Percentiles rank a stretch among this genome's conserved stretches.
Conservation (phyloP, 495 filamentous ascomycete genomes). For the Penicillium daleae region DNA sequence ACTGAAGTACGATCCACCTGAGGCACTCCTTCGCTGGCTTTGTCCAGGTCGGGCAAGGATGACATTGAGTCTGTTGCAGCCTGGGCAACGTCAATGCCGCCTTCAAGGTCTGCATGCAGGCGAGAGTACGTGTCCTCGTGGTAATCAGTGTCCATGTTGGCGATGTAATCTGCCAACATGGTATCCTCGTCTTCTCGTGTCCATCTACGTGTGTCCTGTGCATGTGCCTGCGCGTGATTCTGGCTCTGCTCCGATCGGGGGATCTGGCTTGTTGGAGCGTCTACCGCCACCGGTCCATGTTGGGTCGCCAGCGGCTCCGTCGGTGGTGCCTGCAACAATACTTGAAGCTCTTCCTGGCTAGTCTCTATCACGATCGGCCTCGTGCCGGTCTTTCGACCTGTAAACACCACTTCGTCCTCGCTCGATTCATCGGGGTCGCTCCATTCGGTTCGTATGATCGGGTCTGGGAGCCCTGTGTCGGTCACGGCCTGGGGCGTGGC, state of each 20-base stretch:
- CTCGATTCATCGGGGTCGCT: constrained; percentile 33
- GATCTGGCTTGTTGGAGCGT: neutral
- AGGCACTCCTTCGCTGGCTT: neutral
- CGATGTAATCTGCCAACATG: constrained; percentile 74
- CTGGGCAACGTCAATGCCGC: constrained; percentile 19
- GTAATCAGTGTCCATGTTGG: constrained; percentile 60
- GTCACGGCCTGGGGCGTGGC: constrained; percentile 17
- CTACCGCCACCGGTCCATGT: neutral
- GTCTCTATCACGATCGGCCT: constrained; percentile 24
- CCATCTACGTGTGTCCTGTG: neutral
- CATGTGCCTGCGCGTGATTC: neutral
- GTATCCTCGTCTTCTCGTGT: constrained; percentile 52
- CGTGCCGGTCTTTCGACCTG: constrained; percentile 33
- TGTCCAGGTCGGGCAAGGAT: constrained; percentile 10
- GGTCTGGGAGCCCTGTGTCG: constrained; percentile 26
- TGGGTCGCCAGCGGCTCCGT: neutral
- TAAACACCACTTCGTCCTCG: constrained; percentile 52
- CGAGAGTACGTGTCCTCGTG: constrained; percentile 16
- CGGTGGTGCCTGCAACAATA: constrained; percentile 7
- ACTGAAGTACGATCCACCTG: neutral
- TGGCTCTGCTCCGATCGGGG: neutral
- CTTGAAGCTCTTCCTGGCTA: constrained; percentile 18
- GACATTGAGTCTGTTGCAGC: constrained; percentile 5
- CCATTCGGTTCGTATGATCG: constrained; percentile 2
- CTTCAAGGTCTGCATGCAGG: constrained; percentile 10